Percentiles rank a stretch among this genome's conserved stretches.
Conservation (phyloP, 2,329 filamentous ascomycete genomes). For the Pezicula neosporulosa region DNA sequence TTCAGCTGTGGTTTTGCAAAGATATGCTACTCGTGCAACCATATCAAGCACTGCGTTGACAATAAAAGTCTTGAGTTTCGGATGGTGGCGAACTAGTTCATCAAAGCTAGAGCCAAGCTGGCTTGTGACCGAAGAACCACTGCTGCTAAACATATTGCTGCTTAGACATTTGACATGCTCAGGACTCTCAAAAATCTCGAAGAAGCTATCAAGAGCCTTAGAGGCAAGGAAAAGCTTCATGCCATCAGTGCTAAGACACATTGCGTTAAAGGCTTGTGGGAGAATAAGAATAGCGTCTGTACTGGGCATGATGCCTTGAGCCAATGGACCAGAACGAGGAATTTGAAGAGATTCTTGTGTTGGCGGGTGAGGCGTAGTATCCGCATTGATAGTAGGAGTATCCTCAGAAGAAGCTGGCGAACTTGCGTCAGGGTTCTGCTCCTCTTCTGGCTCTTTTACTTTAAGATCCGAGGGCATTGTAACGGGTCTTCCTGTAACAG, state of each 20-base stretch:
- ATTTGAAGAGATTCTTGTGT: conserved; percentile 45
- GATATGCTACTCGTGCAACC: conserved; percentile 74
- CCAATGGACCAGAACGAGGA: conserved; percentile 43
- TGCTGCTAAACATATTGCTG: conserved; percentile 47
- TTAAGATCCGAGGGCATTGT: conserved; percentile 27
- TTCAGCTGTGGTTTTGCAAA: conserved; percentile 69
- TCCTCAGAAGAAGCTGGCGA: conserved; percentile 17
- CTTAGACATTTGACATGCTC: conserved; percentile 84
- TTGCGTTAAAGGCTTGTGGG: conserved; percentile 85
- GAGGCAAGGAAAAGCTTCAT: conserved; percentile 86
- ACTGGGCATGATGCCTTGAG: conserved; percentile 78
- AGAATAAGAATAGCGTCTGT: conserved; percentile 84
- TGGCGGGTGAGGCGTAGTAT: conserved; percentile 49
- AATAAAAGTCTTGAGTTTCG: conserved; percentile 74
- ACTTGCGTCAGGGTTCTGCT: conserved; percentile 26
- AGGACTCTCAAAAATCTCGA: conserved; percentile 95
- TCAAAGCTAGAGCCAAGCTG: conserved; percentile 84
- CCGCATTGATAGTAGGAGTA: conserved; percentile 33
- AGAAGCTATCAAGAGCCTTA: conserved; percentile 77
- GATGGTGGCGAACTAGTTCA: conserved; percentile 91
- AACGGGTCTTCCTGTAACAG: conserved; percentile 58
- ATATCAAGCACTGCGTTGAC: conserved; percentile 85
- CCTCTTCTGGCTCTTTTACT: conserved; percentile 15
- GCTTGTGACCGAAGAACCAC: conserved; percentile 54
- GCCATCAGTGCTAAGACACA: conserved; percentile 84